Evolutionary conservation across 306 rosid species (phyloP).

Genomic region (Styphnolobium japonicum): DNA sequence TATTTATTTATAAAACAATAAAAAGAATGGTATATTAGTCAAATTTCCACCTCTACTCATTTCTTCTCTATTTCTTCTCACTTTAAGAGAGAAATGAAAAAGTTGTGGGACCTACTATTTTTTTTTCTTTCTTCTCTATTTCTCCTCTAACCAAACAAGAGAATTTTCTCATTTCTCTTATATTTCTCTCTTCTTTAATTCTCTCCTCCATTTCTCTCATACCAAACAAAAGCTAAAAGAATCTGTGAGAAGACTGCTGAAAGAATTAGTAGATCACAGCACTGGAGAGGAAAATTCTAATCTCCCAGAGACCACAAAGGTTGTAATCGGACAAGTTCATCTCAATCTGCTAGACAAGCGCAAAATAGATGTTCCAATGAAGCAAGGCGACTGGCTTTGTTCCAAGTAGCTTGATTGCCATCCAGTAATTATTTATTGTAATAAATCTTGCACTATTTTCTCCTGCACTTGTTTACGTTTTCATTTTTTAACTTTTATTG

Average conservation of each 20-base stretch:
- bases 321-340: constrained; percentile 3
- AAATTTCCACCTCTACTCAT: no score
- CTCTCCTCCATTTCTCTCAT: no score
- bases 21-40: no score
- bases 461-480: constrained; percentile 8
- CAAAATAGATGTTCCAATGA: constrained; percentile 38
- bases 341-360: constrained; percentile 33
- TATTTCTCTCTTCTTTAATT: no score
- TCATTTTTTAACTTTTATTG: constrained; percentile 17
- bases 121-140: no score
- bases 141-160: no score
- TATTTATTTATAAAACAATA: no score
- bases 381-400: constrained; percentile 83
- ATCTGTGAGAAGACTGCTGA: constrained; percentile 67
- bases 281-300: constrained; percentile 25
- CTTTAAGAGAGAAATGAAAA: no score
- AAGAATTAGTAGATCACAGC: constrained; percentile 53
- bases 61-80: no score
- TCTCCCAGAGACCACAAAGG: constrained; percentile 26
- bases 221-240: no score
- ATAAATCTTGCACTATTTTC: constrained; percentile 3
- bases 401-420: constrained; percentile 54
- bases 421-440: neutral
- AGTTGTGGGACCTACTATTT: no score
- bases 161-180: no score